Base-by-base conservation (phyloP, 2,329 filamentous ascomycete genomes). In the Talaromyces marneffei region DNA sequence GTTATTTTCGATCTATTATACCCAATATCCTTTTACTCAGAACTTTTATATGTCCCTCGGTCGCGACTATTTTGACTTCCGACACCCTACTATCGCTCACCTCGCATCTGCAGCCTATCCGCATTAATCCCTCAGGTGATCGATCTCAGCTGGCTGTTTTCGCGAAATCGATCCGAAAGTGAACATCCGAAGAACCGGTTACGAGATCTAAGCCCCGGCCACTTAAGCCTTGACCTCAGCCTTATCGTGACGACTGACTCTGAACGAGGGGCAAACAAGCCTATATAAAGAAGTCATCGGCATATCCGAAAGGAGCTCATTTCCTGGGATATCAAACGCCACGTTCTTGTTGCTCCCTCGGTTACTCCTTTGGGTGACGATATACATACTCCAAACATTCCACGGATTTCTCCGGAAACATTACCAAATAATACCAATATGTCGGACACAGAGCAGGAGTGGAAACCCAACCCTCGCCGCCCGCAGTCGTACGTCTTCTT, bases 401-500 rank as follows among this genome's bases (percentile, higher is more conserved):
- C 55, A 59, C 44, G 31, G 48, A 59, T 33, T 55, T 54, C 56
- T 46, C 46, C 40, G 60, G 60, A 59, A 62, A 59, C 55, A 57
- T 33, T 20, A 60, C 48, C 37, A 42, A 59, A 25, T 23, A 52
- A 16, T 27, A 44, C 18, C 68, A 72, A 65, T 16, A 78, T 78
- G 76, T 78, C 87, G 66, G 87, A 90, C 78, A 83, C 84, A 66
- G 87, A 90, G 72, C 84, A 84, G 71, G 87, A 90, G 78, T 93
- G 89, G 89, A 86, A 91, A 83, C 88, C 90, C 68, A 92, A 80
- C 72, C 61, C 61, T 52, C 85, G 83, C 71, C 88, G 91, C 66
- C 91, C 91, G 66, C 89, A 93, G 79, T 94, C 91, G 90, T 94
- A 82, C 75, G 90, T 85, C 61, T 65, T 65, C 63, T 63, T 54